phyloP scores from a whole-genome alignment of 2,329 filamentous ascomycete genomes.

The Monilinia fructicola region DNA sequence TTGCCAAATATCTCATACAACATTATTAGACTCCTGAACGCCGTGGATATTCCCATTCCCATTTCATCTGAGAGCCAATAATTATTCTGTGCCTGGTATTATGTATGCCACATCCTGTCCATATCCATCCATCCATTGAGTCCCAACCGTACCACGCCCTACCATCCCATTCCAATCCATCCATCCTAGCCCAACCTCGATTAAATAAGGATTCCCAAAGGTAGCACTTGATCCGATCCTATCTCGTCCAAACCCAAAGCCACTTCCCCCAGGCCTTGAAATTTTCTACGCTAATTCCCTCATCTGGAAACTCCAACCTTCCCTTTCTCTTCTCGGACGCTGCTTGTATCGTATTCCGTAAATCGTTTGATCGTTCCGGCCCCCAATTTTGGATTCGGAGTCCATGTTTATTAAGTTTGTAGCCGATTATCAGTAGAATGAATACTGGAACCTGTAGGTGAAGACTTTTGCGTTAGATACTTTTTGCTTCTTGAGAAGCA shows the following conservation, averaged over 20 bases:
- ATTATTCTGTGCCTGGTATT: not conserved
- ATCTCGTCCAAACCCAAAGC: constrained; percentile 43
- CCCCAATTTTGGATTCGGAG: constrained; percentile 39
- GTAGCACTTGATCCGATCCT: not conserved
- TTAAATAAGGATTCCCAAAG: not conserved
- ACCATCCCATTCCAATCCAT: too few relatives aligned
- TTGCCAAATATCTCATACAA: not conserved
- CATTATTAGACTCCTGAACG: not conserved
- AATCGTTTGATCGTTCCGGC: constrained; percentile 40
- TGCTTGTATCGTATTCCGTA: constrained; percentile 42
- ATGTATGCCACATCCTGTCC: not conserved
- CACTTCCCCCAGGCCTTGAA: constrained; percentile 35
- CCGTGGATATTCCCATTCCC: not conserved
- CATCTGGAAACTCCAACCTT: constrained; percentile 41
- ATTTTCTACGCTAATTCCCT: constrained; percentile 39
- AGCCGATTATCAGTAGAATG: constrained; percentile 40
- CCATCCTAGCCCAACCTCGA: not conserved
- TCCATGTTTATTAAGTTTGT: constrained; percentile 42
- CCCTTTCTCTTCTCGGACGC: constrained; percentile 40
- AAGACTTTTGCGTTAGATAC: not conserved
- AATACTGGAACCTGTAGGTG: constrained; percentile 40
- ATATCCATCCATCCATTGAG: not conserved
- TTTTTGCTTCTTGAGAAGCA: not conserved
- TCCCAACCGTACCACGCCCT: not conserved
- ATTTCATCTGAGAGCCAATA: not conserved